Conservation (phyloP, 1,139 yeast genomes). For the Scheffersomyces illinoinensis region DNA sequence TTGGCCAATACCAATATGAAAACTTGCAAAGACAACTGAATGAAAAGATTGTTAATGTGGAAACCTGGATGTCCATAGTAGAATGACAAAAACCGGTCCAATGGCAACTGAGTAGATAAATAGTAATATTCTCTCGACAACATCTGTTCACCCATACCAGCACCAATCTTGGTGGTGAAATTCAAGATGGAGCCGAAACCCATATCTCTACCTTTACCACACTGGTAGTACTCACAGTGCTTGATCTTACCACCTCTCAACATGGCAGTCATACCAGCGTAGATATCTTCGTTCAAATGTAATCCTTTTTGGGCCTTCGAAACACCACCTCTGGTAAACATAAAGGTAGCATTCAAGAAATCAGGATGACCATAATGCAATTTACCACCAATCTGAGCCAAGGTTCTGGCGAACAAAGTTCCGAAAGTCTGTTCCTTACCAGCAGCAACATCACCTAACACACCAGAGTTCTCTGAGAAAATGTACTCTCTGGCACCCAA, state of each 20-base stretch:
- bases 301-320: conserved; percentile 98
- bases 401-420: conserved; percentile 94
- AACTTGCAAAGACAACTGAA: conserved; percentile 89
- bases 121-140: conserved; percentile 97
- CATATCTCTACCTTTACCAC: conserved; percentile 99
- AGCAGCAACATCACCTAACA: conserved; percentile 98
- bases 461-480: conserved; percentile 98
- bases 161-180: conserved; percentile 99
- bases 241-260: conserved; percentile 98
- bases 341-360: conserved; percentile 89
- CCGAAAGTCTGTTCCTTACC: conserved; percentile 99
- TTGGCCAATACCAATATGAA: conserved; percentile 91
- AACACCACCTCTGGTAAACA: conserved; percentile 99
- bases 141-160: conserved; percentile 99
- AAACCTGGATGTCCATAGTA: conserved; percentile 99
- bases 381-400: conserved; percentile 98
- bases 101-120: conserved; percentile 94
- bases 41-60: conserved; percentile 95
- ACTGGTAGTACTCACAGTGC: conserved; percentile 98
- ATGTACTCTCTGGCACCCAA: conserved; percentile 99
- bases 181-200: conserved; percentile 98
- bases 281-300: conserved; percentile 98
- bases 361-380: conserved; percentile 99
- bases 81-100: conserved; percentile 96
- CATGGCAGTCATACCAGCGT: conserved; percentile 98